Evolutionary conservation across 2,329 filamentous ascomycete genomes (phyloP).

Genomic region (Fusarium anthophilum): DNA sequence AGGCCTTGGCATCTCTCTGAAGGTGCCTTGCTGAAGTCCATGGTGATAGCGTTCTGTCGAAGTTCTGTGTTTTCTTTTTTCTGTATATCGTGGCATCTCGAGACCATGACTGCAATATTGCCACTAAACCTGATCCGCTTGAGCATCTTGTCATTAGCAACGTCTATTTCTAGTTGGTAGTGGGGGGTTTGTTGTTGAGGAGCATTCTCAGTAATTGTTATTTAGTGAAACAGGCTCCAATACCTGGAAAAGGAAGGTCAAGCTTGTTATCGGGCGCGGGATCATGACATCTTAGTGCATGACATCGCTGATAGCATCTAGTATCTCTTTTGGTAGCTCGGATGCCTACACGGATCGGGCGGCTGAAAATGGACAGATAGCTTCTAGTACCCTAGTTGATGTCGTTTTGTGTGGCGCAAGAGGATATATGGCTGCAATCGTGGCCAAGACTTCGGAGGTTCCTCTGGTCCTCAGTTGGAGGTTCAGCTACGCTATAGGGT

Average conservation of each 20-base stretch:
- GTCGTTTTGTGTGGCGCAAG: neutral
- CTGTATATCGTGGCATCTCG: neutral
- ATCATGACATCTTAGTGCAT: rapidly evolving
- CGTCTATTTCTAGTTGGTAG: neutral
- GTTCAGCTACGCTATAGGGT: rapidly evolving
- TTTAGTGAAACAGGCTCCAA: no score
- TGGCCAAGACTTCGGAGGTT: neutral
- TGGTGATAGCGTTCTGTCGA: neutral
- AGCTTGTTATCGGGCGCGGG: neutral
- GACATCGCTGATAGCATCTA: neutral
- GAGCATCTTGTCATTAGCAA: neutral
- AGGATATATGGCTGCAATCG: neutral
- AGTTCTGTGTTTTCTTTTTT: neutral
- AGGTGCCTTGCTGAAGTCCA: no score
- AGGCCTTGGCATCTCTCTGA: neutral
- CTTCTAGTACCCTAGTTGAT: neutral
- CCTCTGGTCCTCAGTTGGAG: neutral
- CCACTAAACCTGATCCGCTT: neutral
- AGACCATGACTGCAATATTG: neutral
- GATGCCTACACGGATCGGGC: neutral
- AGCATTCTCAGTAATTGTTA: rapidly evolving
- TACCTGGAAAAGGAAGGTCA: neutral
- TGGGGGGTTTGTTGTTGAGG: neutral
- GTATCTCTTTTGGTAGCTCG: rapidly evolving
- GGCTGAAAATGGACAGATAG: neutral